Base-by-base conservation (phyloP, 140 eudicot species). In the Senecio squalidus region DNA sequence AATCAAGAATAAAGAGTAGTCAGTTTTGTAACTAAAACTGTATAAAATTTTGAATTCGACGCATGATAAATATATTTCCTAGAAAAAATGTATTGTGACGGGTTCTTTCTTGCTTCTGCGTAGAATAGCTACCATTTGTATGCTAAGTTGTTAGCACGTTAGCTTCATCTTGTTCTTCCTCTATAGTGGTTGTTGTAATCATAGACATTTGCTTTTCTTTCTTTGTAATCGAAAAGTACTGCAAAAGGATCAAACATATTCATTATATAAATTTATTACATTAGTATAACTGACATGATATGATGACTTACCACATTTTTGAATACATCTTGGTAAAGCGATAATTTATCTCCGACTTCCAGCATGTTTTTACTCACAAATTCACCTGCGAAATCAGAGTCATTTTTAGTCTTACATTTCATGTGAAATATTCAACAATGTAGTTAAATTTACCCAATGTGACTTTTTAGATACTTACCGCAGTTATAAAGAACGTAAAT, bases 311-410 rank as follows among this genome's bases (percentile, higher is more conserved):
- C 59, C 26, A 26, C 34, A 18, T 53, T 53, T 53, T 27, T 53
- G 25, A 53, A 53, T 28, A 16, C 41, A 53, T 53, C 59, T 53
- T 53, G 59, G 59, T 28, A 53, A 20, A 53, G 59, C 1, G 40
- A 26, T 53, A 28, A 16, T 39, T 28, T 53, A 53, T 53, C 59
- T 15, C 59, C 40, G 4, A 14, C 59, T 28, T 53, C 25, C 40
- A 53, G 16, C 13, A 14, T 28, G 16, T 53, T 53, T 28, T 53
- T 15, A 23, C 6, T 28, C 24, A 53, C 59, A 53, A 53, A 53
- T 7, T 53, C 59, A 27, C 41, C 59, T 53, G 59, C 4, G 28
- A 11, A 53, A 53, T 25, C 21, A 8, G n/a, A 53, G 22, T 28
- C 11, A 53, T 53, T 16, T 26, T 23, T 5, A 13, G 59, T 15